Evolutionary conservation across 139 green algal species (phyloP).

Genomic region (Ettlia oleoabundans): DNA sequence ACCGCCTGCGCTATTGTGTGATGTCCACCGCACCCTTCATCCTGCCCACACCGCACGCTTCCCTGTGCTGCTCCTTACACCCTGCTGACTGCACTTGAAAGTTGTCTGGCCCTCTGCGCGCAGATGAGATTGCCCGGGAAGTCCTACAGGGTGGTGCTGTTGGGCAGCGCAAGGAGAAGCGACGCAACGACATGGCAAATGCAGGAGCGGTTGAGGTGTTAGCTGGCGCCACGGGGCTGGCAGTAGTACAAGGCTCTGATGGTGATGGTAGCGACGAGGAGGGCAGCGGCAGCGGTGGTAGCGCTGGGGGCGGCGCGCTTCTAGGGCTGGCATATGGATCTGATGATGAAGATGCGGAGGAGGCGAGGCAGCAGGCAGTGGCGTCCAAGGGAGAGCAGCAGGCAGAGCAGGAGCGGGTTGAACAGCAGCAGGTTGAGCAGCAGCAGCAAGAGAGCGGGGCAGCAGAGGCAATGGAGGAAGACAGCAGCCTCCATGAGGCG

Average conservation of each 20-base stretch:
- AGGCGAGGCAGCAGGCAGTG: not conserved
- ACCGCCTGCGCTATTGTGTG: no score
- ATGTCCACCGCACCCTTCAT: no score
- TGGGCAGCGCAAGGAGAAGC: no score
- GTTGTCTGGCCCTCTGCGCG: not conserved
- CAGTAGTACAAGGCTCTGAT: not conserved
- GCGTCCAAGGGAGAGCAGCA: not conserved
- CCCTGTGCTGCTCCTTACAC: no score
- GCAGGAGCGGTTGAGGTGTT: slow-evolving; percentile 41
- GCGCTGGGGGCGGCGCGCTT: slow-evolving; percentile 15
- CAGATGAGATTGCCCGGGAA: slow-evolving; percentile 58
- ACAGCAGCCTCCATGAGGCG: not conserved
- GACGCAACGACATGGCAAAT: not conserved
- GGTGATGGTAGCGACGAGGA: slow-evolving; percentile 6
- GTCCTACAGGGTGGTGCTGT: no score
- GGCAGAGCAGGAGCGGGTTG: not conserved
- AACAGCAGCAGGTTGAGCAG: not conserved
- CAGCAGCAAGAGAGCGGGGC: not conserved
- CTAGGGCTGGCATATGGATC: slow-evolving; percentile 54
- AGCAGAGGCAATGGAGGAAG: not conserved
- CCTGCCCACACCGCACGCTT: no score
- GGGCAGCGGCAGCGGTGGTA: slow-evolving; percentile 15
- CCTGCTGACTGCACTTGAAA: not conserved
- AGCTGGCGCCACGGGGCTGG: slow-evolving; percentile 4
- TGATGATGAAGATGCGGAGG: slow-evolving; percentile 44